Evolutionary conservation across 1,139 yeast genomes (phyloP).

Genomic region (Protomyces inouyei): DNA sequence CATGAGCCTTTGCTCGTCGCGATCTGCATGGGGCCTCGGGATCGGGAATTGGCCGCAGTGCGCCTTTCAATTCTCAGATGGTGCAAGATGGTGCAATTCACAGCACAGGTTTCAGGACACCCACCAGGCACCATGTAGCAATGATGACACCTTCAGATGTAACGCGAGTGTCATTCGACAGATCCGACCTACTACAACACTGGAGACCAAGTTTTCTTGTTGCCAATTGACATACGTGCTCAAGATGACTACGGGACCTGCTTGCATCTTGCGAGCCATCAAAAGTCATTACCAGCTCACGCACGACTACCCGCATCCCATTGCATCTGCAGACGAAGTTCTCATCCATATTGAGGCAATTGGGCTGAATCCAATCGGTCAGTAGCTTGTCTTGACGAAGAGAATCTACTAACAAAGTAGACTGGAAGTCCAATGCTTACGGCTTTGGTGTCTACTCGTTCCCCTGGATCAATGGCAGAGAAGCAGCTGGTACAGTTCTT

Average conservation of each 20-base stretch:
- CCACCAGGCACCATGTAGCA: no score
- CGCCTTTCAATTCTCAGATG: neutral
- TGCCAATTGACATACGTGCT: no score
- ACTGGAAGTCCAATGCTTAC: conserved; percentile 1
- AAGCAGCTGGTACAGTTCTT: neutral
- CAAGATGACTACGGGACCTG: neutral
- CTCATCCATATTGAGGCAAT: neutral
- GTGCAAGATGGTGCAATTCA: neutral
- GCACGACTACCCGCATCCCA: conserved; percentile 3
- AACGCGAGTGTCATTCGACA: no score
- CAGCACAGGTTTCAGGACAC: no score
- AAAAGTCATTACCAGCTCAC: neutral
- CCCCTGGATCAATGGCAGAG: conserved; percentile 5
- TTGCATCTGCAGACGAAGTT: neutral
- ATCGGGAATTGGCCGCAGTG: no score
- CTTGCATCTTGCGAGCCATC: neutral
- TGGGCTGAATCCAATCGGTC: conserved; percentile 7
- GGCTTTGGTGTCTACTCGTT: neutral
- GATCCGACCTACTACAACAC: no score
- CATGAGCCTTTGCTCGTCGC: no score
- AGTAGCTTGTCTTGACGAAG: neutral
- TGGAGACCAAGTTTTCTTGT: no score
- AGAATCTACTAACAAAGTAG: neutral
- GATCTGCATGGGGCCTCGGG: no score
- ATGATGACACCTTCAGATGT: no score